Evolutionary conservation across 306 rosid species (phyloP), one percentile per base, ranked within the genome.

Genomic region (Castanospermum australe): DNA sequence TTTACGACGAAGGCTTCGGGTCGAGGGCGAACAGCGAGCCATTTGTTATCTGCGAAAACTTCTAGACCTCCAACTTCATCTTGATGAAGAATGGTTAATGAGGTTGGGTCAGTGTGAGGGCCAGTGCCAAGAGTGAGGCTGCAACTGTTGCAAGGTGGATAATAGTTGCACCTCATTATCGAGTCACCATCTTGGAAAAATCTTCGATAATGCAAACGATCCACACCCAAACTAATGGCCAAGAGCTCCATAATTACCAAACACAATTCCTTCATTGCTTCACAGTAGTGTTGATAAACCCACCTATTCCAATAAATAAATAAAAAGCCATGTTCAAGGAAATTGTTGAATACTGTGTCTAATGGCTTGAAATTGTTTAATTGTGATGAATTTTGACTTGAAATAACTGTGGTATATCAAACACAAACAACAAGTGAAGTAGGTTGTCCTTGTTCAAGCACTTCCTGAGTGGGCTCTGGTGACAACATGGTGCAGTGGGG

Each of bases 21-120:
- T 48, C 88, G 72, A 13, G 97, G 97, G 0, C 87, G 89, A 55
- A 92, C 88, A 12, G 89, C 81, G 0, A 81, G 71, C 97, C 97
- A 92, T 39, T 73, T 87, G 81, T 87, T 69, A 50, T 90, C 84
- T 0, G 83, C 77, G 57, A 87, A 90, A 48, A 88, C 94, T 73
- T 92, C 30, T 0, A 92, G 84, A 5, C 97, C 97, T 32, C 97
- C 97, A 51, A 92, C 92, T 85, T 90, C 89, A 76, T 92, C 97
- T 71, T 92, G 97, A 71, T 92, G 90, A 77, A 92, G 97, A 71
- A 92, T 90, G 28, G 97, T 90, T 35, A 92, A 30, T 18, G 97
- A 92, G 11, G 88, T 87, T n/a, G 97, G 97, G 78, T 92, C 97
- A 38, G 90, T 85, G 62, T 92, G 97, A 51, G 97, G 94, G 24